Evolutionary conservation across 495 filamentous ascomycete genomes (phyloP), one percentile per base, ranked within the genome.

Genomic region (Gamarada debralockiae): DNA sequence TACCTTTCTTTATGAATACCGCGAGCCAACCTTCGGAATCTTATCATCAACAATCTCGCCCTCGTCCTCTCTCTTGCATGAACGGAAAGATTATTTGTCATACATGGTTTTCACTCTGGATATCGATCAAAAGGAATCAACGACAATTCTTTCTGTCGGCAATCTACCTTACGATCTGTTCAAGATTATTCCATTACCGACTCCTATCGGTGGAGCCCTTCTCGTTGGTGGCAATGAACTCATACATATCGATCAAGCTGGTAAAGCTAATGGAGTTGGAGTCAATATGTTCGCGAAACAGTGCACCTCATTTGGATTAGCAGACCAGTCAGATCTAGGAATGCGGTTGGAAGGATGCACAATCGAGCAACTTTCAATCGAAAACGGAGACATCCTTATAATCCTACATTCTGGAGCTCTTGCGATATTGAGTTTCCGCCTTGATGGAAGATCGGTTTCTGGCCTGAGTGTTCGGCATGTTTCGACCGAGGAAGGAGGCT

Each of bases 81-180:
- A 91, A 62, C 79, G 92, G 54, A 91, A 85, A 58, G 95, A 97
- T 70, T 79, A 84, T 54, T 72, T 93, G 42, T 84, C 83, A 37
- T 99, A 96, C 67, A 86, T 88, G 63, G 92, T 97, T 50, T 96
- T 96, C 63, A 97, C 92, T 0, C 77, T 99, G 38, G 93, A 99
- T 63, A 77, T 97, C 7, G 89, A 95, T 59, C 93, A 97, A 64
- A 84, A 83, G 54, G 93, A 92, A 1, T 97, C 91, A 2, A 99
- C 95, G 2, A 90, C 89, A 3, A 85, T 99, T 52, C 75, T 97
- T 15, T 93, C 91, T 14, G 87, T 97, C 37, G 70, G 75, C 24
- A 83, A 81, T 43, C 78, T 99, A 20, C 93, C 93, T 6, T 95
- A 92, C 63, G 95, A 97, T 65, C 73, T 97, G 9, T 93, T 86